Conservation (phyloP, 2,329 filamentous ascomycete species). For the Epichloe glyceriae region DNA sequence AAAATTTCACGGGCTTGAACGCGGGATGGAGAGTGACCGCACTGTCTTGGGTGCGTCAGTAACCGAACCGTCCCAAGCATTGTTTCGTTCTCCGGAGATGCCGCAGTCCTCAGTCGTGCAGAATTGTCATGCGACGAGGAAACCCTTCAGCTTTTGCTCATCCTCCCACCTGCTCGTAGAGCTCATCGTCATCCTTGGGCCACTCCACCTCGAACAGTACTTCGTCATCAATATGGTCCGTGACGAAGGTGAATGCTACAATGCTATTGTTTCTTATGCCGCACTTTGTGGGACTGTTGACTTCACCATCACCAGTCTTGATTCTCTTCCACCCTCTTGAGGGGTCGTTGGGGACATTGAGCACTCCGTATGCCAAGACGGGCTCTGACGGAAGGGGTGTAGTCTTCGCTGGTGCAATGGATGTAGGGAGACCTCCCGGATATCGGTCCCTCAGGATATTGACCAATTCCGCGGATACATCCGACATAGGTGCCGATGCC, state of each 20-base stretch:
- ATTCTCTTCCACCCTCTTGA: conserved; percentile 37
- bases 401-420: conserved; percentile 18
- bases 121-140: not conserved
- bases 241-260: conserved; percentile 36
- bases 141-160: not conserved
- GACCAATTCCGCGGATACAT: conserved; percentile 46
- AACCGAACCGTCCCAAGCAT: not conserved
- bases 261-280: conserved; percentile 33
- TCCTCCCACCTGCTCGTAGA: conserved; percentile 13
- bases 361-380: conserved; percentile 33
- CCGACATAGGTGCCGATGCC: conserved; percentile 40
- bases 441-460: conserved; percentile 44
- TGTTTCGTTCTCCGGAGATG: not conserved
- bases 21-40: not conserved
- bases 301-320: conserved; percentile 19
- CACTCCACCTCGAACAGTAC: conserved; percentile 32
- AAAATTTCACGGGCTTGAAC: not conserved
- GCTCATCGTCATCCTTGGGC: conserved; percentile 29
- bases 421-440: conserved; percentile 34
- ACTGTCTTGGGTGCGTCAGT: not conserved
- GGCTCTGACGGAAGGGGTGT: conserved; percentile 28
- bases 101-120: not conserved
- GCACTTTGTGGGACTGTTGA: conserved; percentile 27
- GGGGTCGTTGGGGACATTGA: conserved; percentile 31
- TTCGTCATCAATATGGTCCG: conserved; percentile 26